Base-by-base conservation (phyloP, 345 rosid genomes). In the Salix caprea region DNA sequence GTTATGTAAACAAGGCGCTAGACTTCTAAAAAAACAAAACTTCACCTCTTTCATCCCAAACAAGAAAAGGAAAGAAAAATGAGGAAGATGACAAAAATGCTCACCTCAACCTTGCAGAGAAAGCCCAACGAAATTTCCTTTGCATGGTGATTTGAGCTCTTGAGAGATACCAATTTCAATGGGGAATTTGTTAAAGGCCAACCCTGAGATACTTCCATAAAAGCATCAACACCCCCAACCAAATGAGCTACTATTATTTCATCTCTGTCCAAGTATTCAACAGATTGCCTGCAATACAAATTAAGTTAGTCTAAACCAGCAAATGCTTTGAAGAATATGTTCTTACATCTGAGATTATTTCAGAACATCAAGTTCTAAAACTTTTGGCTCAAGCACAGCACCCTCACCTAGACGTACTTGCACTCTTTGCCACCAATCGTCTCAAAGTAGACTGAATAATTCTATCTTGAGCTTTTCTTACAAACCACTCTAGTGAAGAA, bases 181-280 rank as follows among this genome's bases (percentile, higher is more conserved):
- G 90, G 89, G 72, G 86, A 81, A 80, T 75, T 73, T 71, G 64
- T 69, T 16, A 86, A 56, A 23, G 98, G 98, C 97, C 98, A 94
- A 80, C 91, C 96, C 44, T 85, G 90, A 77, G 89, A 74, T 11
- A 86, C 81, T 79, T 89, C 87, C 75, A 92, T 67, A 79, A 86
- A 77, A 21, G 89, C 94, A 84, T 92, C 89, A 74, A 92, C 74
- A 76, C 87, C 88, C 65, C 90, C 88, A 65, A 79, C 81, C 81
- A 89, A 79, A 80, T 89, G 96, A 83, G 87, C 96, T 61, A 83
- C 75, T 62, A 92, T 61, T 50, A 81, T 89, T 81, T 88, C 94
- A 79, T 92, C 93, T 83, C 79, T 85, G 66, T 90, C 94, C 64
- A 84, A 68, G 81, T 90, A 94, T 86, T 92, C 94, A 30, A 86